A percentile compares a stretch with the other conserved stretches of the same genome.
Conservation (phyloP, 2,329 filamentous ascomycete genomes). For the Helminthosporium solani region DNA sequence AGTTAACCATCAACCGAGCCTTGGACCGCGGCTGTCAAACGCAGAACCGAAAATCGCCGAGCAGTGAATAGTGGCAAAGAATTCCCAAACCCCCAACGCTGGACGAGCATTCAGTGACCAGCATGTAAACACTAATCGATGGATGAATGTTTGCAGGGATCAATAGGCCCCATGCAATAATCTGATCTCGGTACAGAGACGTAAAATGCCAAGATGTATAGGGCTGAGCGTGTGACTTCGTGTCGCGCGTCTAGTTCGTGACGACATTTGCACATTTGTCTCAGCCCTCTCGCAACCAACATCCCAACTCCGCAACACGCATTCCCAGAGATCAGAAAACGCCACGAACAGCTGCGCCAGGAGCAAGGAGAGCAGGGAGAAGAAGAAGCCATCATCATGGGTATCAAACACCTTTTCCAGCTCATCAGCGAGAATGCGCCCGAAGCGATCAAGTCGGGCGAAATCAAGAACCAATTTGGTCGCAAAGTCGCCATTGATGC, state of each 20-base stretch:
- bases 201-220: conserved; percentile 25
- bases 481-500: conserved; percentile 92
- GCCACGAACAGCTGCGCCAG: not conserved
- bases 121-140: not conserved
- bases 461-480: conserved; percentile 98
- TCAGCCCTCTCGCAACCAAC: conserved; percentile 13
- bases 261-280: conserved; percentile 18
- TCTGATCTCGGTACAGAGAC: not conserved
- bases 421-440: conserved; percentile 75
- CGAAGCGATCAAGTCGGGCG: conserved; percentile 91
- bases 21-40: conserved; percentile 17
- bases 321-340: conserved; percentile 1
- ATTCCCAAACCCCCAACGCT: too few relatives aligned
- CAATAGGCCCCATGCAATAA: too few relatives aligned
- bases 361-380: not conserved
- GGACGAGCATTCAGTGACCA: not conserved
- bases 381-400: conserved; percentile 37
- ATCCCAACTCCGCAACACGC: conserved; percentile 7
- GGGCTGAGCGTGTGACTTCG: conserved; percentile 32
- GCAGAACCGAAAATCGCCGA: conserved; percentile 1
- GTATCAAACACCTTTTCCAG: conserved; percentile 49
- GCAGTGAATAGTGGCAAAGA: conserved; percentile 3
- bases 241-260: conserved; percentile 35
- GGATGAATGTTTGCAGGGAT: too few relatives aligned
- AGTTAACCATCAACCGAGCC: conserved; percentile 7